Base-by-base conservation (phyloP, 176 grass and related monocot species). In the Ampelocalamus luodianensis region DNA sequence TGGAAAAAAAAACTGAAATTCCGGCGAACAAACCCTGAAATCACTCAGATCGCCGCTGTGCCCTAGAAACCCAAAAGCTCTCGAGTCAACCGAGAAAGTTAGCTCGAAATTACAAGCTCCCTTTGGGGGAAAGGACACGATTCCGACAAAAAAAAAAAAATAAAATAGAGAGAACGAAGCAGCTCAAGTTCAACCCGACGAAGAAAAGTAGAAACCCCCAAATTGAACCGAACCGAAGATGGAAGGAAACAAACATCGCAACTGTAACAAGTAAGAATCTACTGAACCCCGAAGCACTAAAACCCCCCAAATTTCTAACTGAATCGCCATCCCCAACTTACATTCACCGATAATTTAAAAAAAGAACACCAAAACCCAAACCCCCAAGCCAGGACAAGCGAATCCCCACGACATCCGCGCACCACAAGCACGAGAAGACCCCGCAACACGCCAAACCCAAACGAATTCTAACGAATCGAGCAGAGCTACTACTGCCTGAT, bases 291-390 rank as follows among this genome's bases (percentile, higher is more conserved):
- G 5, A 18, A 83, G 74, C 37, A 72, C 0, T 23, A 64, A 32
- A 32, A 27, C 4, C 42, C 17, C 54, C 11, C 8, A 0, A 20
- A 64, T 72, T 42, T n/a, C 23, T 9, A 71, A 20, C 13, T 23
- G 55, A 83, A 83, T 71, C 43, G 14, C 10, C 40, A 32, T 20
- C 62, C 61, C 37, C 48, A 3, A 73, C 24, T 39, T 74, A 53
- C 26, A 83, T 74, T 74, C 40, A 48, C 43, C 20, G 6, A 16
- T 16, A 17, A 17, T 34, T 10, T 4, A 44, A 46, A 10, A 67
- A 66, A 65, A 61, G 56, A 66, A 45, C 18, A 58, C 63, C 50
- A 77, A 70, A 88, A 77, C 64, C 79, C 86, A 88, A 88, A 77
- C 65, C 79, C 86, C 72, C 56, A 16, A 22, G 67, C 45, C 43